Conservation (phyloP, 495 filamentous ascomycete genomes). For the Bathelium albidoporum region DNA sequence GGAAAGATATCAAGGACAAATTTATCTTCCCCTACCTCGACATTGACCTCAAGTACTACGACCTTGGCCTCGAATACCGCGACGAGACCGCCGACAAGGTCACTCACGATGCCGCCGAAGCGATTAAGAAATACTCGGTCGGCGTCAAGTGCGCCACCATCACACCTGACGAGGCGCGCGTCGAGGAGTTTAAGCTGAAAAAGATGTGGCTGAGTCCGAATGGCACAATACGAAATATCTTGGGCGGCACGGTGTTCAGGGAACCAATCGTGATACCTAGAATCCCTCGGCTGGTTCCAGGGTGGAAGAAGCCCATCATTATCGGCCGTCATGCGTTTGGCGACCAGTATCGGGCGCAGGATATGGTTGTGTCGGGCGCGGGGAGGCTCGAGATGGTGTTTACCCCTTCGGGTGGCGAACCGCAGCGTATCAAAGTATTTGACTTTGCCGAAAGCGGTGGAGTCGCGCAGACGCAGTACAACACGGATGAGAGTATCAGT, state of each 20-base stretch:
- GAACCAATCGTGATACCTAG: constrained; percentile 92
- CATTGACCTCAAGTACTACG: constrained; percentile 98
- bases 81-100: constrained; percentile 94
- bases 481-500: constrained; percentile 86
- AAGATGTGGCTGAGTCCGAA: constrained; percentile 99
- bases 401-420: constrained; percentile 72
- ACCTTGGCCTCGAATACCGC: constrained; percentile 87
- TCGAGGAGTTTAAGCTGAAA: constrained; percentile 97
- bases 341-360: constrained; percentile 95
- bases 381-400: constrained; percentile 90
- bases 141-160: constrained; percentile 99
- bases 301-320: constrained; percentile 97
- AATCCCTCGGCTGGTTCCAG: constrained; percentile 84
- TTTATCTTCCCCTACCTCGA: constrained; percentile 63
- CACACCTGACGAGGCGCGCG: constrained; percentile 90
- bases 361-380: constrained; percentile 66
- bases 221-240: constrained; percentile 90
- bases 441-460: constrained; percentile 56
- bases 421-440: constrained; percentile 80
- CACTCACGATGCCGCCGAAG: constrained; percentile 86
- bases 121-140: constrained; percentile 96
- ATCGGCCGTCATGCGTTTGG: constrained; percentile 98
- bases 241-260: constrained; percentile 95
- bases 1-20: constrained; percentile 96
- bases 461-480: constrained; percentile 90